Percentiles rank a stretch among this genome's conserved stretches.
Evolutionary conservation across 2,329 filamentous ascomycete genomes (phyloP).

Genomic region (Pseudocercospora fijiensis): DNA sequence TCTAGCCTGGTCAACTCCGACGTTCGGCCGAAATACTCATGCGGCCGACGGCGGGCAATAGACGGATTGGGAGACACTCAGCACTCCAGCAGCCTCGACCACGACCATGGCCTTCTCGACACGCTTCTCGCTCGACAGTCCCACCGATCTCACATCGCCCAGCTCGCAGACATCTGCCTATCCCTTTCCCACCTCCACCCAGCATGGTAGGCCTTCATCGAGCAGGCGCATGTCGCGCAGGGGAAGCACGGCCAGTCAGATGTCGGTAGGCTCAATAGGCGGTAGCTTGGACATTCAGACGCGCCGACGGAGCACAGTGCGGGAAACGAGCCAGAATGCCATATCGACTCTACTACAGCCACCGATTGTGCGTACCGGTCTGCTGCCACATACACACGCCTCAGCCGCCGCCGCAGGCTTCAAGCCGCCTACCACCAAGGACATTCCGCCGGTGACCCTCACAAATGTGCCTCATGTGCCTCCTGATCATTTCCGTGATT

Average conservation of each 20-base stretch:
- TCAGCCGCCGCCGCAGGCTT: conserved; percentile 60
- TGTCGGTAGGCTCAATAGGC: conserved; percentile 80
- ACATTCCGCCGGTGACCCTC: conserved; percentile 90
- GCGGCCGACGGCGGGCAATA: conserved; percentile 19
- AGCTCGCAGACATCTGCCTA: conserved; percentile 46
- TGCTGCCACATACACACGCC: conserved; percentile 73
- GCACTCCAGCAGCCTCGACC: conserved; percentile 11
- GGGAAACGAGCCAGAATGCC: conserved; percentile 83
- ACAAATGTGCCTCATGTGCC: conserved; percentile 86
- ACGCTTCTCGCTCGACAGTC: conserved; percentile 49
- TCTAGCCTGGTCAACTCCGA: neutral
- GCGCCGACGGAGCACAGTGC: conserved; percentile 58
- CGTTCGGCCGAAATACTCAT: conserved; percentile 22
- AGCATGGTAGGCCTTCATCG: conserved; percentile 53
- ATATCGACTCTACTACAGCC: conserved; percentile 93
- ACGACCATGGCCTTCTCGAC: conserved; percentile 57
- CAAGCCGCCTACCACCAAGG: conserved; percentile 77
- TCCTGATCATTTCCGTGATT: conserved; percentile 74
- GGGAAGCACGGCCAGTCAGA: conserved; percentile 72
- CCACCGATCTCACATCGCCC: conserved; percentile 45
- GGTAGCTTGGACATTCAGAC: conserved; percentile 74
- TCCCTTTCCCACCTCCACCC: conserved; percentile 53
- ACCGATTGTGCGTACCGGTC: conserved; percentile 83
- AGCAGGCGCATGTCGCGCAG: conserved; percentile 60
- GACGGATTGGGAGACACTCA: conserved; percentile 10